phyloP scores from a whole-genome alignment of 306 rosid species.

The Crotalaria pallida region DNA sequence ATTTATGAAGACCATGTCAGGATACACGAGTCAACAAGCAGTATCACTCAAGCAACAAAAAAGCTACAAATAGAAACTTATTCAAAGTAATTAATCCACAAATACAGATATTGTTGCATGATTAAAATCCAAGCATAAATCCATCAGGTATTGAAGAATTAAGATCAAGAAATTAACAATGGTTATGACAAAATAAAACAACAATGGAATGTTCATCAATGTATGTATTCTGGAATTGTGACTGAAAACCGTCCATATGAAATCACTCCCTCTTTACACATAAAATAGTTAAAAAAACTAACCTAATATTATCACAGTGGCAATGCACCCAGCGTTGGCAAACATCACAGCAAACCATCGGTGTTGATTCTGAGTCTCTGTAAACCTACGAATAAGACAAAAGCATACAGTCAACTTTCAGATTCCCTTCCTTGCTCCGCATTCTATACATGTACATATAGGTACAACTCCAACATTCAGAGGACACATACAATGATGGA shows the following conservation, averaged over 20 bases:
- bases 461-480: background rate
- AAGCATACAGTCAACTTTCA: conserved; percentile 13
- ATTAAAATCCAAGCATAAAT: background rate
- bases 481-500: background rate
- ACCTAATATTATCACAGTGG: conserved; percentile 96
- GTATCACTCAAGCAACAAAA: background rate
- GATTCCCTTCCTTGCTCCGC: background rate
- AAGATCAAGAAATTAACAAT: background rate
- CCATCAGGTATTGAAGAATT: background rate
- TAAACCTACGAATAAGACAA: conserved; percentile 62
- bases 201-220: background rate
- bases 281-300: conserved; percentile 13
- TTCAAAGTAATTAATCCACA: background rate
- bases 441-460: background rate
- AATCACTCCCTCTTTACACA: conserved; percentile 6
- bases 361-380: conserved; percentile 98
- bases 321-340: conserved; percentile 99
- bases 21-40: background rate
- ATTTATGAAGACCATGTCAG: background rate
- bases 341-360: conserved; percentile 97
- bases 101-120: background rate
- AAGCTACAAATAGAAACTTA: background rate
- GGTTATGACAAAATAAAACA: background rate
- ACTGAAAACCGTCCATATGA: background rate
- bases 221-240: background rate